Evolutionary conservation across 352 stramenopile genomes (phyloP).

Genomic region (Pseudoperonospora humuli): DNA sequence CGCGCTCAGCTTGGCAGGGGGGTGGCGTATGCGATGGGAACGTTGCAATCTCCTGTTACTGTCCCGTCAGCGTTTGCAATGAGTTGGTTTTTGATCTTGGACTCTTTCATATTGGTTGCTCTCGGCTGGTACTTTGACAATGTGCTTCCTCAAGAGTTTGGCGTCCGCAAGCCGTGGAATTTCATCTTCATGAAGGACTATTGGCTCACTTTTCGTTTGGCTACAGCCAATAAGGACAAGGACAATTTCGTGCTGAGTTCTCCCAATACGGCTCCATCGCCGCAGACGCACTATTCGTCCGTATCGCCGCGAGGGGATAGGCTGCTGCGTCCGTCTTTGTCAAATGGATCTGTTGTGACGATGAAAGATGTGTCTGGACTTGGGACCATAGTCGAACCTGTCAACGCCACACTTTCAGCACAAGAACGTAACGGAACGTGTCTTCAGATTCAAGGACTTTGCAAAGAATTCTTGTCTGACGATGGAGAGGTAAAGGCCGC

Average conservation of each 20-base stretch:
- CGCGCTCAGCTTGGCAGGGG: conserved; percentile 50
- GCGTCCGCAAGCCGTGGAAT: conserved; percentile 83
- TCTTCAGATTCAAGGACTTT: conserved; percentile 38
- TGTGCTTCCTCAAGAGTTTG: conserved; percentile 88
- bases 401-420: conserved; percentile 28
- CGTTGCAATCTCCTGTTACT: conserved; percentile 27
- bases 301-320: conserved; percentile 8
- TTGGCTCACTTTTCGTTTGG: conserved; percentile 9
- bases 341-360: conserved; percentile 26
- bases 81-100: conserved; percentile 64
- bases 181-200: conserved; percentile 71
- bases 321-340: conserved; percentile 25
- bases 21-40: conserved; percentile 46
- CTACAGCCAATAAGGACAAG: conserved; percentile 13
- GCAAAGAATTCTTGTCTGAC: conserved; percentile 50
- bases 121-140: conserved; percentile 92
- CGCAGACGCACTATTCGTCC: conserved; percentile 21
- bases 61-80: conserved; percentile 43
- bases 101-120: conserved; percentile 75
- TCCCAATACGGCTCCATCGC: conserved; percentile 13
- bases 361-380: conserved; percentile 18
- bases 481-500: conserved; percentile 70
- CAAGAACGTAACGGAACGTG: conserved; percentile 37
- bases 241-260: conserved; percentile 18
- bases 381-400: conserved; percentile 31